A percentile compares a stretch with the other conserved stretches of the same genome.
These are phyloP conservation scores for Linanthus parryae DNA, from an alignment of 148 eudicot species.

Conservation along the genomic window DNA sequence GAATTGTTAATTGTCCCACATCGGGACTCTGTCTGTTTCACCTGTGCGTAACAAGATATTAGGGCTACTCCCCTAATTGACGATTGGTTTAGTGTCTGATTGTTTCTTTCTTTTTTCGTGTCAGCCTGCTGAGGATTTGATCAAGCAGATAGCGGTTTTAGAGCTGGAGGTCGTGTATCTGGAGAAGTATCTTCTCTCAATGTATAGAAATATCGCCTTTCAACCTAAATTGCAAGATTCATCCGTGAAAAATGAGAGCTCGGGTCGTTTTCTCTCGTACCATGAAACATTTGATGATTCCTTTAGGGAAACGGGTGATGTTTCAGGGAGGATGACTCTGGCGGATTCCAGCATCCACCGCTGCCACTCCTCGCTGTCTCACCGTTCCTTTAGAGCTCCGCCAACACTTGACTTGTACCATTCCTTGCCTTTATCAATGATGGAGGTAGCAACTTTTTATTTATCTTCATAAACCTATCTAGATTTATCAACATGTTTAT, in stretches of 20 bases:
- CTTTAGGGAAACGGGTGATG: conserved; percentile 9
- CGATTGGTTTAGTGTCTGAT: neutral
- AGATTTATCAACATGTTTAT: too few species aligned
- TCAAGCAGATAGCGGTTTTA: conserved; percentile 63
- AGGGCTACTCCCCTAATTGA: neutral
- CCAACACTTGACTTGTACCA: conserved; percentile 40
- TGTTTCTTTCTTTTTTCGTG: neutral
- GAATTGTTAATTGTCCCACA: neutral
- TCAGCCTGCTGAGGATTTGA: conserved; percentile 60
- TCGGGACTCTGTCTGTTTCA: neutral
- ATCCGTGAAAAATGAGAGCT: conserved; percentile 8
- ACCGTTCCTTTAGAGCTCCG: conserved; percentile 31
- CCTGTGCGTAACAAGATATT: conserved; percentile 1
- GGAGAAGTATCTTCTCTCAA: conserved; percentile 66
- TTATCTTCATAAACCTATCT: neutral
- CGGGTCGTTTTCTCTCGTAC: conserved; percentile 4
- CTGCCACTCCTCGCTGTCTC: conserved; percentile 72
- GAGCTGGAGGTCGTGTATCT: conserved; percentile 66
- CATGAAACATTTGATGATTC: conserved; percentile 10
- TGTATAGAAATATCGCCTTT: conserved; percentile 23
- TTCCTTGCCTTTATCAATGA: conserved; percentile 63
- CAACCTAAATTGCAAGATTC: conserved; percentile 8
- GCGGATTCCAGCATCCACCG: conserved; percentile 46
- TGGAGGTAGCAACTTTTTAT: conserved; percentile 38
- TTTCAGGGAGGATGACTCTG: conserved; percentile 17